phyloP scores from a whole-genome alignment of 169 alveolate genomes.

The Besnoitia besnoiti region DNA sequence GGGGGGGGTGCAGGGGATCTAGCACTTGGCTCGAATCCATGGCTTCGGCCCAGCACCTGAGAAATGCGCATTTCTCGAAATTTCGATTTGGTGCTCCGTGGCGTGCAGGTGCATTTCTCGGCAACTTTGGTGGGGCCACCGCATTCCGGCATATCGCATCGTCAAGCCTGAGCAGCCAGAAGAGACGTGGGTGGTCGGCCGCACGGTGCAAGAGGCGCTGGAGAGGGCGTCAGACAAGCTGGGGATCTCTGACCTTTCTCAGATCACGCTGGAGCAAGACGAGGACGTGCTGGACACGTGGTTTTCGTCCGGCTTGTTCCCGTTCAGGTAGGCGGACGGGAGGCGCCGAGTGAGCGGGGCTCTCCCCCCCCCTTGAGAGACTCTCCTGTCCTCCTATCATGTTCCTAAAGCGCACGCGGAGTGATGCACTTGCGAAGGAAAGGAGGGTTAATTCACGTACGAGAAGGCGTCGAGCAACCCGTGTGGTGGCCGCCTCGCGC shows the following conservation, averaged over 20 bases:
- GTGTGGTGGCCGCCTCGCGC: too few relatives aligned
- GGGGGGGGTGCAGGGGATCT: too few relatives aligned
- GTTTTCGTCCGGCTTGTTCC: slow-evolving; percentile 99
- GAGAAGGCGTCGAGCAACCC: too few relatives aligned
- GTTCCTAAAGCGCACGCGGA: too few relatives aligned
- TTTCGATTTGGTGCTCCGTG: neutral
- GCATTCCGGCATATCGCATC: slow-evolving; percentile 97
- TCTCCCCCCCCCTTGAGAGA: too few relatives aligned
- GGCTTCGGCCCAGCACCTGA: too few relatives aligned
- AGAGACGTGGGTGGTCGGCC: slow-evolving; percentile 90
- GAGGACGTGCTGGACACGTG: slow-evolving; percentile 99
- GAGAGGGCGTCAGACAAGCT: slow-evolving; percentile 87
- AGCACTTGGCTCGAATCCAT: too few relatives aligned
- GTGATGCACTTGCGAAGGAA: too few relatives aligned
- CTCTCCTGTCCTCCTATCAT: too few relatives aligned
- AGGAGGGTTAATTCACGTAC: too few relatives aligned
- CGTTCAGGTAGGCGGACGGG: slow-evolving; percentile 89
- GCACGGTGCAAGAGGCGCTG: slow-evolving; percentile 88
- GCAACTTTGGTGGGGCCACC: slow-evolving; percentile 99
- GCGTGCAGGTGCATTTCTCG: slow-evolving; percentile 95
- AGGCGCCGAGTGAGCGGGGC: too few relatives aligned
- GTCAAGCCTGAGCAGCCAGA: slow-evolving; percentile 73
- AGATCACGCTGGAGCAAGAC: slow-evolving; percentile 91
- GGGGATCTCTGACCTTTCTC: slow-evolving; percentile 70
- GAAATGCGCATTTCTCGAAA: neutral